Evolutionary conservation across 1,139 yeast species (phyloP).

Genomic region (Kurtzmaniella quercitrusa): DNA sequence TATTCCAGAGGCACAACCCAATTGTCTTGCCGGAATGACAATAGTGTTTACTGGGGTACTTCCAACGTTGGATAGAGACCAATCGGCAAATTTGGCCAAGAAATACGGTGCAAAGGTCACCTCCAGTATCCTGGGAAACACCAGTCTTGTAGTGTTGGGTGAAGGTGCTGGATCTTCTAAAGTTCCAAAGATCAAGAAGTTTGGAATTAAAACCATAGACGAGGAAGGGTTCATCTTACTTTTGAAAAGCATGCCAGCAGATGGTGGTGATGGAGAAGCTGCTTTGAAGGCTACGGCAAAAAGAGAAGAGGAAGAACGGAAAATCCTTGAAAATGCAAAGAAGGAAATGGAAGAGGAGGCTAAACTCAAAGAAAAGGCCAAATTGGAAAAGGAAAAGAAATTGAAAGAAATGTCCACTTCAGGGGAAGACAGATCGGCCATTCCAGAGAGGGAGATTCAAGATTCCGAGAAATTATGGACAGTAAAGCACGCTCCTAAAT

Average conservation of each 20-base stretch:
- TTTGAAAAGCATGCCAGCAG: conserved; percentile 78
- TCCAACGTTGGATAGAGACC: conserved; percentile 73
- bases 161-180: conserved; percentile 98
- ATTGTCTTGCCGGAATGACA: conserved; percentile 81
- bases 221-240: conserved; percentile 83
- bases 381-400: conserved; percentile 14
- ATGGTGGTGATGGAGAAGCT: conserved; percentile 79
- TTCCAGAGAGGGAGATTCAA: conserved; percentile 24
- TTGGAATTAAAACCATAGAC: conserved; percentile 74
- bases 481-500: conserved; percentile 82
- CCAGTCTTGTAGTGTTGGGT: conserved; percentile 87
- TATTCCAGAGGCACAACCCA: conserved; percentile 73
- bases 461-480: conserved; percentile 80
- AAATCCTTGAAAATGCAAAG: conserved; percentile 47
- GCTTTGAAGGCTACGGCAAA: conserved; percentile 73
- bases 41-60: conserved; percentile 91
- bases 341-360: conserved; percentile 33
- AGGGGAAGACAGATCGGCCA: conserved; percentile 12
- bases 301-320: conserved; percentile 61
- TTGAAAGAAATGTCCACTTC: conserved; percentile 21
- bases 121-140: conserved; percentile 78
- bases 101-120: conserved; percentile 94
- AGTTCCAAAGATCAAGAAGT: conserved; percentile 69
- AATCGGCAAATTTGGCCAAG: conserved; percentile 72
- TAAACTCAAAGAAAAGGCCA: conserved; percentile 36